phyloP scores from a whole-genome alignment of 768 basidiomycete genomes.

The Auriscalpium orientale region DNA sequence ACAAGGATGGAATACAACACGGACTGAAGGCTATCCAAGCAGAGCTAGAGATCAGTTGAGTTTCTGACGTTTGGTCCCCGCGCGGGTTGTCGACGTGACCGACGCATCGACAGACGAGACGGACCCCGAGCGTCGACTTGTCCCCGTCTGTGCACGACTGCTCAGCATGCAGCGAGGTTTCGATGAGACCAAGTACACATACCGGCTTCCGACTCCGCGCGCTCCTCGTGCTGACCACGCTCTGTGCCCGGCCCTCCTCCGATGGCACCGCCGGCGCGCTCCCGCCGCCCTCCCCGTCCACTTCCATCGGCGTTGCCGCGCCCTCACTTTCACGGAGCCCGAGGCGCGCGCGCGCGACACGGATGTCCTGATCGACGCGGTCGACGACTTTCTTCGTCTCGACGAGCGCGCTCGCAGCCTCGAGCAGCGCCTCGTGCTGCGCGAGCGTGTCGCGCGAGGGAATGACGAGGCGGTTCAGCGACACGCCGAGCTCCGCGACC shows the following conservation, averaged over 20 bases:
- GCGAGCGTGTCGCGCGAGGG: constrained; percentile 80
- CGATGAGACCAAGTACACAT: constrained; percentile 16
- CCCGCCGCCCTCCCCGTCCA: constrained; percentile 30
- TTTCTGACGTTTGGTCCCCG: constrained; percentile 17
- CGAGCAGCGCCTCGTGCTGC: constrained; percentile 66
- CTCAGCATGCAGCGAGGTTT: constrained; percentile 22
- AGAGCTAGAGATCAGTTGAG: constrained; percentile 8
- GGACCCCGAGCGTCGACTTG: constrained; percentile 56
- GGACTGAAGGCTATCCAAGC: not conserved
- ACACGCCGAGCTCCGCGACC: constrained; percentile 70
- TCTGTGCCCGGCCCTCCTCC: constrained; percentile 60
- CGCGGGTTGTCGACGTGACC: constrained; percentile 13
- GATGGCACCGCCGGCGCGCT: constrained; percentile 36
- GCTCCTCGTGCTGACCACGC: constrained; percentile 35
- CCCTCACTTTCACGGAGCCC: constrained; percentile 41
- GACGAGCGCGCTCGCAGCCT: constrained; percentile 65
- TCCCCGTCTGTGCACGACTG: constrained; percentile 10
- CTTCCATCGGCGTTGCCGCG: constrained; percentile 25
- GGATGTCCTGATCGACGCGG: constrained; percentile 78
- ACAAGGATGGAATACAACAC: not conserved
- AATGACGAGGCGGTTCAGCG: constrained; percentile 78
- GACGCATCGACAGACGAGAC: constrained; percentile 67
- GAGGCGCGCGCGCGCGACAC: constrained; percentile 56
- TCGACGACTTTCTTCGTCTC: constrained; percentile 87
- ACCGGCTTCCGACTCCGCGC: constrained; percentile 55